These are phyloP conservation scores for Apiospora pterosperma DNA, from an alignment of 2,329 filamentous ascomycete species.

Conservation along the genomic window DNA sequence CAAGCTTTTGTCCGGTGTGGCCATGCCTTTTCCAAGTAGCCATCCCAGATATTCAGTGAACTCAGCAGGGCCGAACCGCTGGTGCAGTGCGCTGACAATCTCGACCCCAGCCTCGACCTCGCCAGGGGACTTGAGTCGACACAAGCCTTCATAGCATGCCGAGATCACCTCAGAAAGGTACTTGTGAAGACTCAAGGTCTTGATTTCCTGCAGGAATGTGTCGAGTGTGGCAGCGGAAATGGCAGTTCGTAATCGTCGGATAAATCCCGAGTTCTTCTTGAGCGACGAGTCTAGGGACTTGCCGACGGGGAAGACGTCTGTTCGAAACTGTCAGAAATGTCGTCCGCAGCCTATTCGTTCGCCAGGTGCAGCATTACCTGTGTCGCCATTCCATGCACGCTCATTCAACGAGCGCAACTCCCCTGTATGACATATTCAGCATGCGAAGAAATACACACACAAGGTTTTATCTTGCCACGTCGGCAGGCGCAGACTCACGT, in stretches of 20 bases:
- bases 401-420: constrained; percentile 87
- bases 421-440: constrained; percentile 52
- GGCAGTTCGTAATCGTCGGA: constrained; percentile 89
- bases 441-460: background rate
- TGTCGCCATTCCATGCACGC: constrained; percentile 84
- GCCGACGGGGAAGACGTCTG: constrained; percentile 76
- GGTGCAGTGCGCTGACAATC: constrained; percentile 91
- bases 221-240: constrained; percentile 75
- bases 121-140: constrained; percentile 84
- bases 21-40: constrained; percentile 87
- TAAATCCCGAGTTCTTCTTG: constrained; percentile 98
- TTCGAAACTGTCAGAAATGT: constrained; percentile 15
- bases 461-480: background rate
- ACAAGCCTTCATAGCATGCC: constrained; percentile 91
- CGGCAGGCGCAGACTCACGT: constrained; percentile 40
- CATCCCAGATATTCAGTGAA: constrained; percentile 92
- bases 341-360: constrained; percentile 5
- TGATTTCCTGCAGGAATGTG: constrained; percentile 87
- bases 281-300: constrained; percentile 86
- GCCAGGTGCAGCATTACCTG: constrained; percentile 52
- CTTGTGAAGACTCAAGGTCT: constrained; percentile 86
- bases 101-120: constrained; percentile 91
- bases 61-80: constrained; percentile 85
- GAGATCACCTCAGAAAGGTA: constrained; percentile 97
- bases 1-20: constrained; percentile 80